Base-by-base conservation (phyloP, 2,329 filamentous ascomycete species). In the Sarocladiaceae sp. region DNA sequence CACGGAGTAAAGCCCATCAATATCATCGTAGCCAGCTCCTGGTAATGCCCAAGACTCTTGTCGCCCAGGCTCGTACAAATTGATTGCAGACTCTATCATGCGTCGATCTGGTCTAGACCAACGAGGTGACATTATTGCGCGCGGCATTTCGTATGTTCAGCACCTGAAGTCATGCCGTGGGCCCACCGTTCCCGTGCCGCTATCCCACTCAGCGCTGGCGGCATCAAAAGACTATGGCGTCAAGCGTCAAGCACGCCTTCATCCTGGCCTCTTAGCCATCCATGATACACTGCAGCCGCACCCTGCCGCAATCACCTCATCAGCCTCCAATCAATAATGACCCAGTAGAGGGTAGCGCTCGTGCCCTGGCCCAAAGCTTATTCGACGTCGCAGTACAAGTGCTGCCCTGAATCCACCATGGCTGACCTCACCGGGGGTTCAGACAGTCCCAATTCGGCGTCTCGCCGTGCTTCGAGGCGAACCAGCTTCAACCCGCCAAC, bases 201-300 rank as follows among this genome's bases (percentile, higher is more conserved):
- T 10, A 33, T 22, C 15, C 17, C 17, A 42, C 37, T 8, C 13
- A 25, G 5, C 5, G 12, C 7, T 17, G 13, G n/a, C n/a, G n/a
- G n/a, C n/a, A n/a, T n/a, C 37, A 25, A 20, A 10, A n/a, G 26
- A 28, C 26, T 20, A 48, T 48, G 44, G 44, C 44, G 44, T 48
- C 44, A 33, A 26, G 22, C 26, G 10, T 29, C 44, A 33, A 48
- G 25, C 44, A 48, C 44, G 44, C 44, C 44, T 48, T 48, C 44
- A 48, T 48, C 44, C 44, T 48, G 44, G 44, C 12, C 8, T 5
- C 44, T 48, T 4, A 40, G 39, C 36, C 17, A 44, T 6, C 42
- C 17, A 11, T 29, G 25, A 4, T 28, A 25, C 12, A 17, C 11
- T 17, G 42, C n/a, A 22, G 26, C 42, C 8, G 10, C 29, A 49